Evolutionary conservation across 495 filamentous ascomycete species (phyloP).

Genomic region (Aspergillus bertholletiae): DNA sequence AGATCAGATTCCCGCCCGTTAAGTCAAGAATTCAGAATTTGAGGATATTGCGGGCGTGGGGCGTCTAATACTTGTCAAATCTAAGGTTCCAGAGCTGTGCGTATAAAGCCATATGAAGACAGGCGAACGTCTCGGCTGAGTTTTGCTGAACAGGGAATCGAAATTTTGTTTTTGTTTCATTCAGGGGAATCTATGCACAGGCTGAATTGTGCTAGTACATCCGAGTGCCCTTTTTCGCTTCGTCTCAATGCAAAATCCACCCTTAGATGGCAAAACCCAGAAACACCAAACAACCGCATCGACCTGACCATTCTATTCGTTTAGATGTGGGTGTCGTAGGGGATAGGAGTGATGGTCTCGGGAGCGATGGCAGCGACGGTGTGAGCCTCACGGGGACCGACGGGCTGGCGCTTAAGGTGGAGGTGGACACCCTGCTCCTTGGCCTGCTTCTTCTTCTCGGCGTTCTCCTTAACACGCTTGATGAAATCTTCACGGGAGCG

Average conservation of each 20-base stretch:
- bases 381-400: constrained; percentile 72
- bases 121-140: not conserved
- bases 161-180: constrained; percentile 48
- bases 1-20: not conserved
- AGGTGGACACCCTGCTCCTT: constrained; percentile 83
- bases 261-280: constrained; percentile 39
- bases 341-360: constrained; percentile 84
- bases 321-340: constrained; percentile 99
- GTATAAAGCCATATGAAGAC: not conserved
- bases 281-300: constrained; percentile 46
- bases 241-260: constrained; percentile 43
- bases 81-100: not conserved
- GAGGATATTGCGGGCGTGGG: not conserved
- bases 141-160: constrained; percentile 26
- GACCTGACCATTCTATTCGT: constrained; percentile 39
- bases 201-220: constrained; percentile 40
- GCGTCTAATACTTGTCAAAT: not conserved
- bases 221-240: constrained; percentile 38
- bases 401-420: constrained; percentile 87
- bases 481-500: constrained; percentile 95
- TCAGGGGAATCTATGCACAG: constrained; percentile 52
- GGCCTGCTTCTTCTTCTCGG: constrained; percentile 82
- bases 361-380: constrained; percentile 78
- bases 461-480: constrained; percentile 92
- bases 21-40: not conserved